Conservation (phyloP, 495 filamentous ascomycete genomes). For the Aspergillus homomorphus region DNA sequence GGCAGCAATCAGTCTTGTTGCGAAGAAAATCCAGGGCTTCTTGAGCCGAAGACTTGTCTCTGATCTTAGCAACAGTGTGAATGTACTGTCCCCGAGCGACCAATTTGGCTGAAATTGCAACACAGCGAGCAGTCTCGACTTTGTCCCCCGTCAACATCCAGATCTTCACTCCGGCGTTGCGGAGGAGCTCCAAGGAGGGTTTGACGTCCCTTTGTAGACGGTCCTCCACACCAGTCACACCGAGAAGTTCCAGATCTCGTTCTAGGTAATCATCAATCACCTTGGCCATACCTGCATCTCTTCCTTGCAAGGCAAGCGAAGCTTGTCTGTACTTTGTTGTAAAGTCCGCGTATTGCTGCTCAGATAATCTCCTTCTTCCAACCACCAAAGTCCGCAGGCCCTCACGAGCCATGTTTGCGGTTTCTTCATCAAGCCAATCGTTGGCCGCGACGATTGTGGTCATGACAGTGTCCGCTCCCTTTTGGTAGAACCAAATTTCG, state of each 20-base stretch:
- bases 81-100: constrained; percentile 96
- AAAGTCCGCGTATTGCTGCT: constrained; percentile 76
- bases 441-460: constrained; percentile 86
- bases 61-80: constrained; percentile 81
- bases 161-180: constrained; percentile 98
- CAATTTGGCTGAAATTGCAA: constrained; percentile 89
- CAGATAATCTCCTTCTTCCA: constrained; percentile 76
- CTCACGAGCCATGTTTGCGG: constrained; percentile 97
- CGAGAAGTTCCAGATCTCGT: constrained; percentile 82
- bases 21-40: constrained; percentile 85
- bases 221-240: constrained; percentile 97
- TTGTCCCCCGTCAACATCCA: constrained; percentile 99
- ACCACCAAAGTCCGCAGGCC: constrained; percentile 93
- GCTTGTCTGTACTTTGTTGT: constrained; percentile 71
- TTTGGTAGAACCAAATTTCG: constrained; percentile 98
- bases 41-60: constrained; percentile 58
- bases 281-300: constrained; percentile 76
- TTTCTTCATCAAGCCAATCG: constrained; percentile 99
- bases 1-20: constrained; percentile 80
- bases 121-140: constrained; percentile 95
- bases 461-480: constrained; percentile 98
- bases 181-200: constrained; percentile 85
- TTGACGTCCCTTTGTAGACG: constrained; percentile 95
- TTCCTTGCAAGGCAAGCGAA: constrained; percentile 69
- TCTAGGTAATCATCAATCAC: constrained; percentile 82